Conservation (phyloP, 2,329 filamentous ascomycete species). For the Trichophaea hybrida region DNA sequence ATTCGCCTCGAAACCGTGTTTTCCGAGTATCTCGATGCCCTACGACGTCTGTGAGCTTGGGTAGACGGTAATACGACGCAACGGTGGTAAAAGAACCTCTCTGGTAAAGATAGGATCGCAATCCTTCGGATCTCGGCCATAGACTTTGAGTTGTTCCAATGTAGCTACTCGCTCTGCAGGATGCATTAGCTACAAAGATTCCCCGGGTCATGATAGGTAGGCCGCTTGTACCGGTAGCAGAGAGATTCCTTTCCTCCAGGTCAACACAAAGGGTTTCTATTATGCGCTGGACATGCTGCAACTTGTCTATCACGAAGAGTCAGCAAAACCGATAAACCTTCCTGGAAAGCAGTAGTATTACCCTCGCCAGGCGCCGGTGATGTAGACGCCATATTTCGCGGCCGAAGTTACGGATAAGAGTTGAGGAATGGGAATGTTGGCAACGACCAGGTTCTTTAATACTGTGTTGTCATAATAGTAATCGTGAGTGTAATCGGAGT, state of each 20-base stretch:
- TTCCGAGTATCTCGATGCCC: slow-evolving; percentile 60
- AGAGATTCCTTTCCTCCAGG: slow-evolving; percentile 44
- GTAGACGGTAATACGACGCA: neutral
- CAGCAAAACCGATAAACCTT: too few species aligned
- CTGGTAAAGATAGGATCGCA: slow-evolving; percentile 75
- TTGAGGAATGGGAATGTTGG: too few species aligned
- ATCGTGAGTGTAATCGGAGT: too few species aligned
- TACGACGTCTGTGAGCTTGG: slow-evolving; percentile 30
- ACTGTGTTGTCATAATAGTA: too few species aligned
- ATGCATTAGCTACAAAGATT: neutral
- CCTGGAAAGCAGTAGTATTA: too few species aligned
- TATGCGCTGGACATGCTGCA: slow-evolving; percentile 46
- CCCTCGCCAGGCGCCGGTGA: too few species aligned
- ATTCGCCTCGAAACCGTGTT: slow-evolving; percentile 54
- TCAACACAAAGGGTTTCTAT: slow-evolving; percentile 49
- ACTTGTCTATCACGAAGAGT: slow-evolving; percentile 7
- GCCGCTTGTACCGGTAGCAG: slow-evolving; percentile 40
- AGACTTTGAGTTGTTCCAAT: slow-evolving; percentile 59
- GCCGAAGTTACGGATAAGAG: too few species aligned
- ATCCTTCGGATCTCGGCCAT: slow-evolving; percentile 56
- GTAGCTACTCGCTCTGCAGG: slow-evolving; percentile 46
- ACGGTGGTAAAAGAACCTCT: slow-evolving; percentile 37
- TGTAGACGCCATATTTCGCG: too few species aligned
- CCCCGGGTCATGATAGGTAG: too few species aligned
- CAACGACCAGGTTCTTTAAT: too few species aligned